These are phyloP conservation scores for Pythium brachiatum DNA, from an alignment of 352 stramenopile species.

Conservation along the genomic window DNA sequence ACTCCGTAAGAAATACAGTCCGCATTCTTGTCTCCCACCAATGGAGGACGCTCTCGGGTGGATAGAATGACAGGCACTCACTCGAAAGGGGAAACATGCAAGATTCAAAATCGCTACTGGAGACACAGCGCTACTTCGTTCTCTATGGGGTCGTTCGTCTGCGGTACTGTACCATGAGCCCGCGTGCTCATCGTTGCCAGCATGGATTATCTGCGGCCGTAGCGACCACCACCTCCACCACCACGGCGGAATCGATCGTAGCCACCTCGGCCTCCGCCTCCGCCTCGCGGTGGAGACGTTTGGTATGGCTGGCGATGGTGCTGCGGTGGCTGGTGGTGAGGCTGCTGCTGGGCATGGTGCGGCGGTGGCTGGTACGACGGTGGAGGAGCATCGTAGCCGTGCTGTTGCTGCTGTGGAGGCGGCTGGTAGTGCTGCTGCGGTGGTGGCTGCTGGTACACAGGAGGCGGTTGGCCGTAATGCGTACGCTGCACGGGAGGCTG, in stretches of 20 bases:
- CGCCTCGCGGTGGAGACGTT: constrained; percentile 16
- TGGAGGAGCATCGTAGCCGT: neutral
- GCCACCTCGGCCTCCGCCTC: constrained; percentile 17
- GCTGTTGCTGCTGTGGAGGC: constrained; percentile 4
- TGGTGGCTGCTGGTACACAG: constrained; percentile 15
- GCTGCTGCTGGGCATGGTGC: constrained; percentile 16
- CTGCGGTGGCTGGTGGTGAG: constrained; percentile 21
- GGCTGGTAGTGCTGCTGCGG: constrained; percentile 2
- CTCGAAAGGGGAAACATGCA: neutral
- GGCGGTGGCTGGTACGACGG: constrained; percentile 13
- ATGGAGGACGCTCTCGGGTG: neutral
- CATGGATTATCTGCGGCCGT: constrained; percentile 17
- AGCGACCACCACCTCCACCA: constrained; percentile 29
- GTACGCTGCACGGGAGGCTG: constrained; percentile 6
- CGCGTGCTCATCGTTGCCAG: neutral
- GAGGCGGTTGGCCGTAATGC: constrained; percentile 13
- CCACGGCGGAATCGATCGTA: constrained; percentile 26
- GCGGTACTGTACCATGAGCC: neutral
- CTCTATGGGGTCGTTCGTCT: constrained; percentile 20
- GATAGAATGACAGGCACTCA: neutral
- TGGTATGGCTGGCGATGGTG: constrained; percentile 23
- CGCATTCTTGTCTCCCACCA: neutral
- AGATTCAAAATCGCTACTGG: constrained; percentile 8
- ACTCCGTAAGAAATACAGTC: neutral
- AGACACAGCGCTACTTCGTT: constrained; percentile 2